Evolutionary conservation across 2,329 filamentous ascomycete species (phyloP).

Genomic region (Plectosphaerella sp.): DNA sequence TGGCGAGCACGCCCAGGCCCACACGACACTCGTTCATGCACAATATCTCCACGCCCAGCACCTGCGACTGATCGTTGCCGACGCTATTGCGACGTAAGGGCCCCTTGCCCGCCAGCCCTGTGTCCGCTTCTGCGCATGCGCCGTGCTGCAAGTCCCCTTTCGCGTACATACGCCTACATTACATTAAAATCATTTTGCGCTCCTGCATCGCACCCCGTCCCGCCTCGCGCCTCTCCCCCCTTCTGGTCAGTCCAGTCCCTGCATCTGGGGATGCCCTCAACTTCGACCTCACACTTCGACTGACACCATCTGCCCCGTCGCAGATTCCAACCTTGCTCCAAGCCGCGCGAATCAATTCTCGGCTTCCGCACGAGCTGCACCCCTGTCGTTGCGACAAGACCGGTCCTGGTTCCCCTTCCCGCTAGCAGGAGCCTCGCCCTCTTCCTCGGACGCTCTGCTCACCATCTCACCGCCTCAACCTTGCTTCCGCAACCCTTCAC

Average conservation of each 20-base stretch:
- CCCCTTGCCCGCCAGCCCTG: background rate
- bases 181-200: background rate
- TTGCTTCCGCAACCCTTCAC: slow-evolving; percentile 2
- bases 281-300: background rate
- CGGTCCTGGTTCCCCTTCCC: too few species aligned
- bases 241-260: background rate
- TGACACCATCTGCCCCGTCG: slow-evolving; percentile 1
- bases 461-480: slow-evolving; percentile 5
- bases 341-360: background rate
- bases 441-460: slow-evolving; percentile 7
- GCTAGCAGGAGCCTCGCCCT: slow-evolving; percentile 2
- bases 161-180: slow-evolving; percentile 17
- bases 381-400: too few species aligned
- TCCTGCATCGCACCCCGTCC: slow-evolving; percentile 2
- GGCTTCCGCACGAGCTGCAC: background rate
- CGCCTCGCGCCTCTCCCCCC: background rate
- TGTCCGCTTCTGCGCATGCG: slow-evolving; percentile 7
- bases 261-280: background rate
- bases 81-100: slow-evolving; percentile 3
- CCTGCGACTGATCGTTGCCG: slow-evolving; percentile 1
- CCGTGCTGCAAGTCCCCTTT: slow-evolving; percentile 21
- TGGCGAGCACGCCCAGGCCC: background rate
- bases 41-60: slow-evolving; percentile 15
- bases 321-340: background rate
- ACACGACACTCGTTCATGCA: slow-evolving; percentile 28